phyloP scores from a whole-genome alignment of 2,329 filamentous ascomycete species.

The Pyrenophora graminea region DNA sequence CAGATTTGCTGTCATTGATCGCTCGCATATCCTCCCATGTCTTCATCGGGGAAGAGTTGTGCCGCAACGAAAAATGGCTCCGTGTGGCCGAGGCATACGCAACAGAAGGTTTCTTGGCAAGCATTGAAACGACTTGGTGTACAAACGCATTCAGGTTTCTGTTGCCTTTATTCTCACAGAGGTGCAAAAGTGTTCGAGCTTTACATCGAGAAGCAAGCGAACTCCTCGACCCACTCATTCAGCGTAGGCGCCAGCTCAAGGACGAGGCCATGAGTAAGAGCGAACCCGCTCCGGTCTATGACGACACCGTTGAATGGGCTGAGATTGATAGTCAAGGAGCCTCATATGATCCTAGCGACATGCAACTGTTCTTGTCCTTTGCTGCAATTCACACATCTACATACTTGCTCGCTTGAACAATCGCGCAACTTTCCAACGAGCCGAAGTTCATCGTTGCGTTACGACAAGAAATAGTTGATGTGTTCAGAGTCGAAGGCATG shows the following conservation, averaged over 20 bases:
- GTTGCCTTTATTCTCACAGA: background rate
- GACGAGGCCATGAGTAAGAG: background rate
- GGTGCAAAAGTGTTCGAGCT: background rate
- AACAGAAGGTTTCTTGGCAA: background rate
- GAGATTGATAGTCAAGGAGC: background rate
- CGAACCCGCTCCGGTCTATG: background rate
- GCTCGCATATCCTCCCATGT: conserved; percentile 3
- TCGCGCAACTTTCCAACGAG: background rate
- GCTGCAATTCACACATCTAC: conserved; percentile 1
- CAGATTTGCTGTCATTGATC: background rate
- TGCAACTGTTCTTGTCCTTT: background rate
- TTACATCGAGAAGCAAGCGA: background rate
- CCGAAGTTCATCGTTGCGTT: background rate
- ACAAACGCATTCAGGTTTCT: background rate
- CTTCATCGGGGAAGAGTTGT: conserved; percentile 46
- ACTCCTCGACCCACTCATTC: background rate
- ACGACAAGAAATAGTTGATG: background rate
- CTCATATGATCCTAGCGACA: background rate
- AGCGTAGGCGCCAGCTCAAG: background rate
- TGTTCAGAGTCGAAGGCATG: background rate
- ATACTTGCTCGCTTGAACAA: background rate
- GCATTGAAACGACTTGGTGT: background rate
- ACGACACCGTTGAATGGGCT: background rate
- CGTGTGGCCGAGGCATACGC: conserved; percentile 42
- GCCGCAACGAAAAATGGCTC: conserved; percentile 48